phyloP scores from a whole-genome alignment of 2,329 filamentous ascomycete genomes.

The Neoarthrinium moseri region DNA sequence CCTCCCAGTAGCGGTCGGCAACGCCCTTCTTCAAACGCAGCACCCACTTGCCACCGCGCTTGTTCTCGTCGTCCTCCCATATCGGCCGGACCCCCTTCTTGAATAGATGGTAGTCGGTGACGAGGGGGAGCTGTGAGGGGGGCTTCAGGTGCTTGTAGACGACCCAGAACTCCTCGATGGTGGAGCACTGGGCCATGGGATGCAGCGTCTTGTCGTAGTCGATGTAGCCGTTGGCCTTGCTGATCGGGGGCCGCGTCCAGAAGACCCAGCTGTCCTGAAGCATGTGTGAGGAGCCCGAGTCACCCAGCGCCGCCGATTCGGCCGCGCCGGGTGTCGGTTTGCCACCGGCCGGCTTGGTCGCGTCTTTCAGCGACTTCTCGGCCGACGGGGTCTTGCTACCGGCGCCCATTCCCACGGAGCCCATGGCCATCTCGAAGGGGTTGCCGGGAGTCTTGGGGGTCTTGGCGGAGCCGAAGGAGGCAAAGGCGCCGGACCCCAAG shows the following conservation, averaged over 20 bases:
- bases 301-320: not conserved
- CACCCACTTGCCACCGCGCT: conserved; percentile 95
- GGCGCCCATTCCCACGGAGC: conserved; percentile 37
- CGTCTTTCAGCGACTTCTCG: conserved; percentile 63
- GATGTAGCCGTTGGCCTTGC: conserved; percentile 81
- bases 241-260: conserved; percentile 95
- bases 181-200: conserved; percentile 76
- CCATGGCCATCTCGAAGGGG: conserved; percentile 73
- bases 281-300: conserved; percentile 44
- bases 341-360: conserved; percentile 27
- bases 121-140: conserved; percentile 82
- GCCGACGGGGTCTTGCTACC: conserved; percentile 51
- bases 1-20: conserved; percentile 95
- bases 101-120: conserved; percentile 98
- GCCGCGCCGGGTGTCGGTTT: conserved; percentile 39
- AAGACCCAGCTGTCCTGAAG: conserved; percentile 91
- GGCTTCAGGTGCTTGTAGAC: conserved; percentile 88
- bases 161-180: conserved; percentile 87
- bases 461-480: conserved; percentile 86
- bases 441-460: conserved; percentile 83
- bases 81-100: conserved; percentile 94
- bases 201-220: conserved; percentile 98
- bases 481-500: conserved; percentile 91
- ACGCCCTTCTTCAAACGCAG: conserved; percentile 96
- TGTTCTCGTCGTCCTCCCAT: conserved; percentile 98